phyloP scores from a whole-genome alignment of 306 rosid genomes.

The Hylodesmum podocarpum region DNA sequence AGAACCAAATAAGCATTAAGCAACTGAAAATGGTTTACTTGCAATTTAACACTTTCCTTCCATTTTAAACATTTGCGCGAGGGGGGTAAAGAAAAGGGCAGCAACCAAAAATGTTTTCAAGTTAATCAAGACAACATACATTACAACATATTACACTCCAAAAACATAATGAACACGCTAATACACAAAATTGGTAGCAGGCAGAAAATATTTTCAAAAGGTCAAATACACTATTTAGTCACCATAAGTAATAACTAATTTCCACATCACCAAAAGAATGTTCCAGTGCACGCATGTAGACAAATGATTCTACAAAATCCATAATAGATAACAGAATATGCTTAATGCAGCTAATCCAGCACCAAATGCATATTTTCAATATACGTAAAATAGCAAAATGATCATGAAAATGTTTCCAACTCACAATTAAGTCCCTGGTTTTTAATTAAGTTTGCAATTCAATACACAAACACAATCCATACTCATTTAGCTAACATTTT shows the following conservation, averaged over 20 bases:
- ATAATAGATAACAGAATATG: not conserved
- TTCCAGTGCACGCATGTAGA: not conserved
- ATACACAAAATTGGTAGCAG: not conserved
- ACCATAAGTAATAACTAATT: not conserved
- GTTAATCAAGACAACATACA: slow-evolving; percentile 1
- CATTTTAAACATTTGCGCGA: not conserved
- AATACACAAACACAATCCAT: not conserved
- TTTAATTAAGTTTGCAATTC: not conserved
- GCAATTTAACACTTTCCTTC: not conserved
- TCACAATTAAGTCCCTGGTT: not conserved
- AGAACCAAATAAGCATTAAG: not conserved
- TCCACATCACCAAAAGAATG: not conserved
- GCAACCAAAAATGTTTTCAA: not conserved
- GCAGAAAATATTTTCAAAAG: not conserved
- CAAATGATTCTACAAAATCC: not conserved
- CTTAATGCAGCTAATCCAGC: not conserved
- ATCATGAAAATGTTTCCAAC: not conserved
- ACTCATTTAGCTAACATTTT: not conserved
- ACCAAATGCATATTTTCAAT: not conserved
- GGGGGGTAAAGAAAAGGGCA: not conserved
- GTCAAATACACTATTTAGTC: not conserved
- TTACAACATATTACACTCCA: not conserved
- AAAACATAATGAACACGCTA: not conserved
- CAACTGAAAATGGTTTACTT: not conserved
- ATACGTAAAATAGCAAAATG: not conserved